Evolutionary conservation across 768 basidiomycete species (phyloP).

Genomic region (Xerocomellus dryophilus): DNA sequence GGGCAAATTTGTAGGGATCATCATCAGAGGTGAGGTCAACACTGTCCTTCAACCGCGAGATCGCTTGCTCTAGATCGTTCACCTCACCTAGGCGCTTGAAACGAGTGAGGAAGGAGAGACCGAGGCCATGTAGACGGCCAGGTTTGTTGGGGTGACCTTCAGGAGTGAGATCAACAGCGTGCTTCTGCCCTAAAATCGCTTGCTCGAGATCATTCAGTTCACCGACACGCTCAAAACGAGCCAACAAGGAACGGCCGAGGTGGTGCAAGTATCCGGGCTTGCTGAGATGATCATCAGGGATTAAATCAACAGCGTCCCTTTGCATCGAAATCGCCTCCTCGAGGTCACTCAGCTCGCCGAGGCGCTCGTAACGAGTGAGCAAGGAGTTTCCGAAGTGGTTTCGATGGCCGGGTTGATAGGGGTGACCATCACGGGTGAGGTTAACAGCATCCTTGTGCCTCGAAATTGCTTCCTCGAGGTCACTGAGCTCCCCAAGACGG

Average conservation of each 20-base stretch:
- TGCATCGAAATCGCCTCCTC: neutral
- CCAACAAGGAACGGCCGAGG: neutral
- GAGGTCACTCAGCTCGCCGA: neutral
- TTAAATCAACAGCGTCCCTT: no score
- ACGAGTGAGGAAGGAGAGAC: neutral
- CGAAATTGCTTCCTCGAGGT: neutral
- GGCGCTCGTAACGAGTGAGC: neutral
- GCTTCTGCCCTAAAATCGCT: neutral
- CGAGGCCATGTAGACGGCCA: neutral
- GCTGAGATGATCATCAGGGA: neutral
- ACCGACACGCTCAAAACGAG: neutral
- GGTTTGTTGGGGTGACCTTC: neutral
- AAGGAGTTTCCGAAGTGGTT: no score
- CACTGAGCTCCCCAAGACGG: neutral
- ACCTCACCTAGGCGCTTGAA: neutral
- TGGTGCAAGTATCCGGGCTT: neutral
- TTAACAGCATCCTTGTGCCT: neutral
- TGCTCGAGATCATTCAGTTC: neutral
- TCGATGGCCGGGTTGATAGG: no score
- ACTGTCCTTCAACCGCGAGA: neutral
- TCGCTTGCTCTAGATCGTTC: neutral
- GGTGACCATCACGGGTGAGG: no score
- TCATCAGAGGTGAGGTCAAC: neutral
- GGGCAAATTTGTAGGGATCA: neutral
- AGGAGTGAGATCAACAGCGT: neutral